Evolutionary conservation across 306 rosid species (phyloP).

Genomic region (Styphnolobium japonicum): DNA sequence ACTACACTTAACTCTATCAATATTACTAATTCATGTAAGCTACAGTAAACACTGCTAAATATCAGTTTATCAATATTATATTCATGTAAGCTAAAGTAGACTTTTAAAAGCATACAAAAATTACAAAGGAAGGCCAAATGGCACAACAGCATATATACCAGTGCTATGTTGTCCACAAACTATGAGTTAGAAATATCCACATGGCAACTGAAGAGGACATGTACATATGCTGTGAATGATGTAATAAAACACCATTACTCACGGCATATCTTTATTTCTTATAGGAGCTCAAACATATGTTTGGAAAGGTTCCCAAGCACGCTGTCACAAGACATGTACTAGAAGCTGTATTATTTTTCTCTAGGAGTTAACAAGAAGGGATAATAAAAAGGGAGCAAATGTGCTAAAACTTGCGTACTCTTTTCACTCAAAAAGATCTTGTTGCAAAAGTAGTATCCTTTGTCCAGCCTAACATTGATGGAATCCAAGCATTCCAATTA

Average conservation of each 20-base stretch:
- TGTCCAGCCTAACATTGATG: not conserved
- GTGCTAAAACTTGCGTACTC: not conserved
- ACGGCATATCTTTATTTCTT: not conserved
- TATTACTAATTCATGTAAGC: too few species aligned
- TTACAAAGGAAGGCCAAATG: not conserved
- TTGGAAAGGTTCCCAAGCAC: not conserved
- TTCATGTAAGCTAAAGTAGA: not conserved
- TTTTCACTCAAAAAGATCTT: not conserved
- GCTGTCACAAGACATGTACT: not conserved
- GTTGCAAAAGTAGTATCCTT: not conserved
- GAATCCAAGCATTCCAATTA: not conserved
- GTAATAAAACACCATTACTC: not conserved
- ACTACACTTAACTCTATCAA: not conserved
- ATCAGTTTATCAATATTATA: too few species aligned
- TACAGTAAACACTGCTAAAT: too few species aligned
- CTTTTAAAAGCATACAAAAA: not conserved
- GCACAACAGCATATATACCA: not conserved
- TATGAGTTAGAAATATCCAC: not conserved
- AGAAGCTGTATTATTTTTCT: not conserved
- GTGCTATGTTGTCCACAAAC: not conserved
- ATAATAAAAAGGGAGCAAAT: not conserved
- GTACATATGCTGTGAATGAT: slow-evolving; percentile 1
- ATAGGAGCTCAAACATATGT: not conserved
- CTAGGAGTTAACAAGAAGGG: not conserved
- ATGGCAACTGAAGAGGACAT: not conserved